Evolutionary conservation across 1,284 basidiomycete genomes (phyloP), one percentile per base, ranked within the genome.

Genomic region (Ceratobasidium sp.): DNA sequence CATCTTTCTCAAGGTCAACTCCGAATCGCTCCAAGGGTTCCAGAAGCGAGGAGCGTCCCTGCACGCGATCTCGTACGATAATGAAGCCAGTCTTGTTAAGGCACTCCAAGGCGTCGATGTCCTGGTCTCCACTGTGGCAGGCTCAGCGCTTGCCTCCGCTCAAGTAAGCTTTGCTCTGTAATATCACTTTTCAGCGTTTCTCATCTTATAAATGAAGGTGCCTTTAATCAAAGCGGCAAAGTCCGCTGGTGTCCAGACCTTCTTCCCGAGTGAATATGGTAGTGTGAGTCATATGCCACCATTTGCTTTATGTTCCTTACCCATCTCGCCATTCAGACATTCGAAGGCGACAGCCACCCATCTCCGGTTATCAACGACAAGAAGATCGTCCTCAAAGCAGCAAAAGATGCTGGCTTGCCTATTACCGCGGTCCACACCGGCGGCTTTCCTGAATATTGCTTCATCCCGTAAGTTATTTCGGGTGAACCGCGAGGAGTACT

Each of bases 381-480:
- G 69, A 72, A 62, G 41, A 60, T 44, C 3, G 69, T 72, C 29
- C n/a, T 72, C 2, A 62, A 60, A 24, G 17, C 57, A 14, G 69
- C 69, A 11, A 50, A 72, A 44, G 69, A 72, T 24, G n/a, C n/a
- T n/a, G 69, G 69, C 4, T 17, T 72, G 11, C 69, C 69, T n/a
- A 22, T 51, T 19, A 31, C 69, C 24, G 24, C 22, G 1, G 17
- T 72, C 15, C 24, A 33, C 57, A 72, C 45, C 33, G 69, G 69
- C 31, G 69, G 44, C 11, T 72, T 72, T 45, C 69, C 69, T 19
- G 69, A 72, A 29, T 72, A 72, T 31, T 72, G 69, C 69, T 51
- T 72, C 41, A 60, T 62, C 22, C 69, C 69, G 57, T 62, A 53
- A 51, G 69, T 50, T 41, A 41, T 11, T 41, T 9, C 2, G 27